Percentiles rank a stretch among this genome's conserved stretches.
Evolutionary conservation across 2,329 filamentous ascomycete genomes (phyloP).

Genomic region (Colletotrichum zoysiae): DNA sequence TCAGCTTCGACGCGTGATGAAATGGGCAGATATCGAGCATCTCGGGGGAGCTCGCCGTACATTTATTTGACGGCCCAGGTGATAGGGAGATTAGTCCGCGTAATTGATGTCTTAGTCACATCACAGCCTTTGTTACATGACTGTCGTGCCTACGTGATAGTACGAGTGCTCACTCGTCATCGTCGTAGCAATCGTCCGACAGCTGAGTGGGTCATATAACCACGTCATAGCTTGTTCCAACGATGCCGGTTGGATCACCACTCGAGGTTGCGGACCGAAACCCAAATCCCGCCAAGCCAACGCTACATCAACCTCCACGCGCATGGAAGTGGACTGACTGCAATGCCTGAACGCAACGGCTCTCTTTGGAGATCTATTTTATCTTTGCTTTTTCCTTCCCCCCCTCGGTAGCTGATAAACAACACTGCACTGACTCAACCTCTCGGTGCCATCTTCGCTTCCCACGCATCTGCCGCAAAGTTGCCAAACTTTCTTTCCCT

Average conservation of each 20-base stretch:
- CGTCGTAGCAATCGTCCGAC: too few relatives aligned
- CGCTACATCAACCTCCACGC: not conserved
- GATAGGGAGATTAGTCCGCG: slow-evolving; percentile 8
- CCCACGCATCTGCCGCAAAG: too few relatives aligned
- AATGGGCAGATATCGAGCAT: slow-evolving; percentile 22
- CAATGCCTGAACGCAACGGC: not conserved
- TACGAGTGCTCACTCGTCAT: too few relatives aligned
- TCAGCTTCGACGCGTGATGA: slow-evolving; percentile 38
- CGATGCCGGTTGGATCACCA: not conserved
- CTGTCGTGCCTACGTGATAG: not conserved
- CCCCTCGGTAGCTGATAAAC: too few relatives aligned
- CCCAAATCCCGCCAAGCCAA: not conserved
- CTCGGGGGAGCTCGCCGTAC: slow-evolving; percentile 13
- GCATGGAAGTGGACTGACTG: not conserved
- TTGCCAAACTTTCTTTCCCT: too few relatives aligned
- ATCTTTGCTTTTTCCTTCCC: too few relatives aligned
- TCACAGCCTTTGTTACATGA: not conserved
- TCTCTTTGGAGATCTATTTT: too few relatives aligned
- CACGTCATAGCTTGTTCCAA: slow-evolving; percentile 1
- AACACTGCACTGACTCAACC: too few relatives aligned
- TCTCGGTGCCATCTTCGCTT: too few relatives aligned
- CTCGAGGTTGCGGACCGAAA: not conserved
- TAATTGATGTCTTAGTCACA: slow-evolving; percentile 30
- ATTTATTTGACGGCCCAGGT: slow-evolving; percentile 22
- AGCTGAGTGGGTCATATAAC: not conserved